These are phyloP conservation scores for Candida andamanensis DNA, from an alignment of 805 yeast species.

Conservation along the genomic window DNA sequence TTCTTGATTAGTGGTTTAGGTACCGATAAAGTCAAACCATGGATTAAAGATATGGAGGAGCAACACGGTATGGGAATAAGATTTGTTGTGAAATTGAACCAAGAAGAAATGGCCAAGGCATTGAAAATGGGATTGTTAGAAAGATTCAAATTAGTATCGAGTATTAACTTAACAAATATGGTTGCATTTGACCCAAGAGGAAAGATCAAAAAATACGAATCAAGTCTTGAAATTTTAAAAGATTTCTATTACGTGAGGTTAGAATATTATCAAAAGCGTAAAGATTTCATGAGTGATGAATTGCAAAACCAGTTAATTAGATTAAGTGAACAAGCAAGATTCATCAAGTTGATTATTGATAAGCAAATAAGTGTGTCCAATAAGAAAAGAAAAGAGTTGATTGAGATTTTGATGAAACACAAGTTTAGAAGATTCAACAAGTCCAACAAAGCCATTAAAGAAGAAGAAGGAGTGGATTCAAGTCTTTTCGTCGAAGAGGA, in stretches of 20 bases:
- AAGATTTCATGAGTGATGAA: slow-evolving; percentile 67
- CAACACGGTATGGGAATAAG: slow-evolving; percentile 82
- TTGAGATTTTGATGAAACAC: slow-evolving; percentile 54
- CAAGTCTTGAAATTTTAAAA: slow-evolving; percentile 67
- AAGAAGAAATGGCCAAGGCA: slow-evolving; percentile 81
- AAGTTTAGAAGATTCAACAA: slow-evolving; percentile 77
- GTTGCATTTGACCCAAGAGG: slow-evolving; percentile 93
- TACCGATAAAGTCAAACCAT: slow-evolving; percentile 66
- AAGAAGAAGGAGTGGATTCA: slow-evolving; percentile 22
- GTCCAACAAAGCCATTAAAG: slow-evolving; percentile 57
- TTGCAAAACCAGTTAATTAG: slow-evolving; percentile 72
- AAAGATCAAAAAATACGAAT: slow-evolving; percentile 75
- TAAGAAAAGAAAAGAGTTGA: slow-evolving; percentile 60
- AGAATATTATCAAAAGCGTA: slow-evolving; percentile 86
- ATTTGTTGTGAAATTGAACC: slow-evolving; percentile 68
- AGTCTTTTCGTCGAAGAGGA: slow-evolving; percentile 35
- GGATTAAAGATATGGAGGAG: slow-evolving; percentile 94
- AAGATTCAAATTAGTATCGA: slow-evolving; percentile 69
- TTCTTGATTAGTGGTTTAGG: slow-evolving; percentile 72
- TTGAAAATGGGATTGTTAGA: slow-evolving; percentile 72
- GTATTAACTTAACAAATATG: slow-evolving; percentile 77
- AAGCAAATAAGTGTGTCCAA: slow-evolving; percentile 66
- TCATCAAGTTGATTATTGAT: slow-evolving; percentile 85
- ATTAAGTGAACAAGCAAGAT: slow-evolving; percentile 79
- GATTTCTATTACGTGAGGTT: slow-evolving; percentile 85